Conservation (phyloP, 176 grass and related monocot genomes). For the Dendrocalamus sinicus region DNA sequence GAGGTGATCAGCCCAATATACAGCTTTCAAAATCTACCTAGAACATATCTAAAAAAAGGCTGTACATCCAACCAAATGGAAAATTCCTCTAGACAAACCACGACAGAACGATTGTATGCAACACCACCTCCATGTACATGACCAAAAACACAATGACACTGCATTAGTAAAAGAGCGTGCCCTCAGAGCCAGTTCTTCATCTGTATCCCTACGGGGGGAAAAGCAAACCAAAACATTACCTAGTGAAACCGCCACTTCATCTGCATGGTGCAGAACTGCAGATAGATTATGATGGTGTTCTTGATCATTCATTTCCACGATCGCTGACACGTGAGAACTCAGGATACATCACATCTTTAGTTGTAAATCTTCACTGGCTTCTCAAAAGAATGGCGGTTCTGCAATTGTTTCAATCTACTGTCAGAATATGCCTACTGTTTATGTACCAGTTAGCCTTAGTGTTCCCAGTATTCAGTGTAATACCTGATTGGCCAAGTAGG, state of each 20-base stretch:
- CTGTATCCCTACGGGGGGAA: background rate
- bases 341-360: conserved; percentile 38
- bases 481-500: conserved; percentile 69
- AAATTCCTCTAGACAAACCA: conserved; percentile 34
- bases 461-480: background rate
- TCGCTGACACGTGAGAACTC: background rate
- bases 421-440: conserved; percentile 14
- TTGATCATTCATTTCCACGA: conserved; percentile 13
- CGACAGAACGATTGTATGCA: conserved; percentile 22
- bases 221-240: background rate
- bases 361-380: conserved; percentile 85
- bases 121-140: conserved; percentile 31
- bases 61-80: conserved; percentile 51
- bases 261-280: background rate
- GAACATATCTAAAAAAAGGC: background rate
- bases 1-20: conserved; percentile 30
- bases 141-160: conserved; percentile 17
- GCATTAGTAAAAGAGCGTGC: background rate
- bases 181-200: background rate
- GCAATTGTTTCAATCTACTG: conserved; percentile 15
- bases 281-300: conserved; percentile 26
- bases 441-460: background rate
- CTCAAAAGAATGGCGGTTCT: conserved; percentile 80
- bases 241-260: conserved; percentile 10
- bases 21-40: conserved; percentile 38